A percentile compares a stretch with the other conserved stretches of the same genome.
phyloP scores from a whole-genome alignment of 2,329 filamentous ascomycete genomes.

The Botrytis pseudocinerea region DNA sequence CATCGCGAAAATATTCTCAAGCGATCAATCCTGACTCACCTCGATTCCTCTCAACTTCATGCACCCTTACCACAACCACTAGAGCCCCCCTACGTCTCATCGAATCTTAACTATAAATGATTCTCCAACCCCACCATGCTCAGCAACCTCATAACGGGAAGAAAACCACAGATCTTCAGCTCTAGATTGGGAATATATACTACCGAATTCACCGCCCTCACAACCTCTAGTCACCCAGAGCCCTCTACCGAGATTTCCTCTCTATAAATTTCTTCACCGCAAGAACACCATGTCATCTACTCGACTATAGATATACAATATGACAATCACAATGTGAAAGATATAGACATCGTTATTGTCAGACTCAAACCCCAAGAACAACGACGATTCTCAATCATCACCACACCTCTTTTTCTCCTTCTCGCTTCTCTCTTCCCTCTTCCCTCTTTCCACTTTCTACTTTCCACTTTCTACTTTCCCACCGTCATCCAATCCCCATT shows the following conservation, averaged over 20 bases:
- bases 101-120: background rate
- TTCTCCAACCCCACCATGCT: background rate
- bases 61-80: background rate
- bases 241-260: background rate
- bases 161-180: background rate
- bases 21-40: background rate
- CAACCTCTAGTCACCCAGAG: background rate
- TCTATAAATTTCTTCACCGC: background rate
- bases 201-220: background rate
- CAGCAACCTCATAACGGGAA: background rate
- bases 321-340: background rate
- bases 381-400: background rate
- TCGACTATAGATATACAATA: background rate
- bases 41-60: background rate
- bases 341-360: background rate
- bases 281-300: background rate
- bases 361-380: background rate
- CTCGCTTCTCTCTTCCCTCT: background rate
- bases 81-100: background rate
- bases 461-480: background rate
- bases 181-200: background rate
- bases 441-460: background rate
- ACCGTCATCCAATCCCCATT: background rate
- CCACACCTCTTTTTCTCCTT: background rate
- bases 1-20: background rate